Evolutionary conservation across 208 protist genomes (phyloP).

Genomic region (Acanthamoeba royreba): DNA sequence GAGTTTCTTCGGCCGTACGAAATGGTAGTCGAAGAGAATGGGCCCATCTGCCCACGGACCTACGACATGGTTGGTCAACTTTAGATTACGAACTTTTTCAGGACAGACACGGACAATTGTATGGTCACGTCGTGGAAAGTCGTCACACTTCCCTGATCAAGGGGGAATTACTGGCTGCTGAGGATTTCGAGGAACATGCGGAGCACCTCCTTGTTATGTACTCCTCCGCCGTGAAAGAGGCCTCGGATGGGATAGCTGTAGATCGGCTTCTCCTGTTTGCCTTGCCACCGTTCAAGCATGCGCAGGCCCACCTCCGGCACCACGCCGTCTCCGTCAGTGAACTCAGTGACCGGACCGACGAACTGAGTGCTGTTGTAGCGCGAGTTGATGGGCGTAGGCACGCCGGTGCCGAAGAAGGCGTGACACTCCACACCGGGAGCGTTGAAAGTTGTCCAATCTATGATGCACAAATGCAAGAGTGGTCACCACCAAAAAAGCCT

Average conservation of each 20-base stretch:
- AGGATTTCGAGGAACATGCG: not conserved
- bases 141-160: too few relatives aligned
- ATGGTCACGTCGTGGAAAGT: too few relatives aligned
- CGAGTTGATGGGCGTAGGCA: not conserved
- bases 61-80: too few relatives aligned
- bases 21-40: too few relatives aligned
- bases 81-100: too few relatives aligned
- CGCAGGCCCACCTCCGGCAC: not conserved
- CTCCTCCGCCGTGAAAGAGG: not conserved
- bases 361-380: not conserved
- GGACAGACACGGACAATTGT: too few relatives aligned
- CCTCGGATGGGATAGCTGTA: not conserved
- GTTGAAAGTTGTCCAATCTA: not conserved
- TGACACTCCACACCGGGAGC: not conserved
- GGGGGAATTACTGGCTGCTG: too few relatives aligned
- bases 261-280: not conserved
- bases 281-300: not conserved
- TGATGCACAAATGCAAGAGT: not conserved
- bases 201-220: not conserved
- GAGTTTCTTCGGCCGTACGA: too few relatives aligned
- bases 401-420: not conserved
- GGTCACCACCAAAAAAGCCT: not conserved
- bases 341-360: not conserved
- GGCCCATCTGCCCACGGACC: too few relatives aligned
- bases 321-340: not conserved